Evolutionary conservation across 2,329 filamentous ascomycete genomes (phyloP).

Genomic region (Biscogniauxia sp.): DNA sequence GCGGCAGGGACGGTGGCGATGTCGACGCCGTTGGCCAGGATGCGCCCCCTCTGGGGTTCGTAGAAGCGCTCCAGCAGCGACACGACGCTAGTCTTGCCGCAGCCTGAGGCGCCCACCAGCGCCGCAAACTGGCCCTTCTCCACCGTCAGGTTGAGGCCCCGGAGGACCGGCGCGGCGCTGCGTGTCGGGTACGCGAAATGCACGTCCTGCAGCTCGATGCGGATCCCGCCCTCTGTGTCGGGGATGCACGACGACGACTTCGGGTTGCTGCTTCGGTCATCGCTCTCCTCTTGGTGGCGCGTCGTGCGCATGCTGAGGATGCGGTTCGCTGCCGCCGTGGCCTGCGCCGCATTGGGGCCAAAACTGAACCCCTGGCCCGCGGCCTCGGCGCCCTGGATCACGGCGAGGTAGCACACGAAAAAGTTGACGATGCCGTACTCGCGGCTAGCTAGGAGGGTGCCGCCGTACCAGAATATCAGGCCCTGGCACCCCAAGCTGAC

Average conservation of each 20-base stretch:
- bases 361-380: conserved; percentile 68
- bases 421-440: conserved; percentile 49
- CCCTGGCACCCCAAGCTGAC: conserved; percentile 62
- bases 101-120: conserved; percentile 67
- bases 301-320: conserved; percentile 53
- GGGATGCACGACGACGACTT: conserved; percentile 37
- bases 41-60: conserved; percentile 59
- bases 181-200: conserved; percentile 62
- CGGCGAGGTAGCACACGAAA: conserved; percentile 61
- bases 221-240: conserved; percentile 48
- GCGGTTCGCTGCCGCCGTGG: conserved; percentile 56
- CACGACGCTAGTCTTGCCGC: conserved; percentile 72
- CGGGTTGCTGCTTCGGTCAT: conserved; percentile 7
- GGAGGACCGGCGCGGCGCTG: conserved; percentile 52
- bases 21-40: conserved; percentile 62
- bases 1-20: conserved; percentile 58
- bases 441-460: conserved; percentile 50
- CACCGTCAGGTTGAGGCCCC: conserved; percentile 61
- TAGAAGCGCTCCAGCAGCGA: conserved; percentile 69
- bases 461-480: conserved; percentile 66
- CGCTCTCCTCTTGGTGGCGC: conserved; percentile 34
- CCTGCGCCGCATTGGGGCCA: conserved; percentile 62
- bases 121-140: conserved; percentile 69
- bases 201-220: conserved; percentile 55
- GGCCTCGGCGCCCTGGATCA: conserved; percentile 65